phyloP scores from a whole-genome alignment of 768 basidiomycete species.

The Agrocybe pediades region DNA sequence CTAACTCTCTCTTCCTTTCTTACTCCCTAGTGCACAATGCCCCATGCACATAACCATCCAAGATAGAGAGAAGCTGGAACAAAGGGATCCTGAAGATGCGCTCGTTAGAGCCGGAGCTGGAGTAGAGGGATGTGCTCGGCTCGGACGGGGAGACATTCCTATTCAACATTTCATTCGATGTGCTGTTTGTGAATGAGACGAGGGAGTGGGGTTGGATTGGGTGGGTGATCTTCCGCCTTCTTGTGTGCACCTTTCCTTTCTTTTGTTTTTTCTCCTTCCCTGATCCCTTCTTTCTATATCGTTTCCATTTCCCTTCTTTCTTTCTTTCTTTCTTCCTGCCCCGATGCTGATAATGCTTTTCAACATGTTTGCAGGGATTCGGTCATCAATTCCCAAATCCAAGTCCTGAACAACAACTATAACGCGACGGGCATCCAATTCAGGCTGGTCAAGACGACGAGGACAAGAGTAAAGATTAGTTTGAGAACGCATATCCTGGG shows the following conservation, averaged over 20 bases:
- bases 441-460: slow-evolving; percentile 27
- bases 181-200: slow-evolving; percentile 27
- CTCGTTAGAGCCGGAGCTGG: too few relatives aligned
- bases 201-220: slow-evolving; percentile 37
- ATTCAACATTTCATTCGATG: slow-evolving; percentile 32
- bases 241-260: not conserved
- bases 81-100: too few relatives aligned
- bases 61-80: too few relatives aligned
- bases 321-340: not conserved
- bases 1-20: too few relatives aligned
- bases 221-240: slow-evolving; percentile 23
- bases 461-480: slow-evolving; percentile 9
- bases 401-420: slow-evolving; percentile 40
- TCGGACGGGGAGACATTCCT: not conserved
- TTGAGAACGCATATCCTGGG: slow-evolving; percentile 9
- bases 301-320: too few relatives aligned
- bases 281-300: too few relatives aligned
- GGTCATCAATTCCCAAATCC: slow-evolving; percentile 35
- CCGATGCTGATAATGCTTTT: too few relatives aligned
- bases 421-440: slow-evolving; percentile 32
- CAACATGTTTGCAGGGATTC: slow-evolving; percentile 21
- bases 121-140: not conserved
- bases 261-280: too few relatives aligned
- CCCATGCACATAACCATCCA: too few relatives aligned
- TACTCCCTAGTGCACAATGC: too few relatives aligned